Evolutionary conservation across 108 stramenopile genomes (phyloP), one percentile per base, ranked within the genome.

Genomic region (Nannochloropsis salina): DNA sequence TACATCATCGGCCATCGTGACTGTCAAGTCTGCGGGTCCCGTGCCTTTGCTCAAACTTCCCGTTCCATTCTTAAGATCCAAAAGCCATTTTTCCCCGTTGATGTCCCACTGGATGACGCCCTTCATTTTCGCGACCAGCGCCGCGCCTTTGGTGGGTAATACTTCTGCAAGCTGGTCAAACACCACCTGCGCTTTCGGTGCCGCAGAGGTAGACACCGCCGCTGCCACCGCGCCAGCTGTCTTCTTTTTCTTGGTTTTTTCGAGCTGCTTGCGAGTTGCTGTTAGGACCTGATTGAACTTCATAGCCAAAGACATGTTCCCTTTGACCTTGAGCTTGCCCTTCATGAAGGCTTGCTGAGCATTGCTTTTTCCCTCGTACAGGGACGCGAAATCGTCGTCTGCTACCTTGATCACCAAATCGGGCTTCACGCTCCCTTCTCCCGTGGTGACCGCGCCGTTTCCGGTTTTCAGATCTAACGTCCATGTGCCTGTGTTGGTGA

Each of bases 281-380:
- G 61, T 74, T n/a, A 74, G 61, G n/a, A 74, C 61, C 61, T 74
- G 61, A n/a, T 74, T 74, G 61, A 74, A 74, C n/a, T 74, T 74
- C 61, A 74, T 74, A 6, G 61, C 61, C n/a, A 74, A n/a, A n/a
- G 20, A n/a, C 61, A 74, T 74, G 8, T 74, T 74, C 20, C 61
- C 61, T n/a, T 74, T 74, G 4, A 74, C 61, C 8, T 74, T 74
- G 61, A 74, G 61, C 61, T 74, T 74, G 20, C 61, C 61, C n/a
- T 74, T 74, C 61, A 74, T 74, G 61, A 74, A 74, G 4, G 61
- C 61, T n/a, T 74, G 61, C n/a, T 74, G 61, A 6, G 61, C 61
- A 74, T 74, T 74, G 61, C 61, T 74, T 74, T 74, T 74, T n/a
- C 61, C 61, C n/a, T 74, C 61, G 61, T 74, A 74, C 61, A 74